phyloP scores from a whole-genome alignment of 805 yeast genomes.

The Candida xiaguanensis region DNA sequence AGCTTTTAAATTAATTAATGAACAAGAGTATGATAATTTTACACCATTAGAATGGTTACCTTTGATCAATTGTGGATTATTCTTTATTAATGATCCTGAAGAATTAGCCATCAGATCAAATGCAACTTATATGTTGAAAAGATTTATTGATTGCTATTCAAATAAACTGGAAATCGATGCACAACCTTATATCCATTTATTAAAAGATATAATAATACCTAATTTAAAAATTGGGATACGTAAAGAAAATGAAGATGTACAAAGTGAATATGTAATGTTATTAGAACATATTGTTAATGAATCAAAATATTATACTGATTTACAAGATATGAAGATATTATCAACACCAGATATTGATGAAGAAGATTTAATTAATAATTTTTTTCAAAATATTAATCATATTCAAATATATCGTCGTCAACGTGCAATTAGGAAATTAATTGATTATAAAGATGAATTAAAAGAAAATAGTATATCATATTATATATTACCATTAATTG shows the following conservation, averaged over 20 bases:
- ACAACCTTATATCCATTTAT: constrained; percentile 29
- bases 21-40: constrained; percentile 41
- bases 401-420: constrained; percentile 84
- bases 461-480: constrained; percentile 64
- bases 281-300: constrained; percentile 59
- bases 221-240: constrained; percentile 65
- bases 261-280: constrained; percentile 67
- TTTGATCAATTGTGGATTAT: constrained; percentile 62
- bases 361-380: constrained; percentile 58
- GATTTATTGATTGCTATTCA: constrained; percentile 60
- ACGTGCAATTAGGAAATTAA: constrained; percentile 69
- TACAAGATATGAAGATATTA: constrained; percentile 65
- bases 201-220: constrained; percentile 60
- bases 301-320: constrained; percentile 39
- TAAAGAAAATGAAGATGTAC: constrained; percentile 52
- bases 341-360: constrained; percentile 51
- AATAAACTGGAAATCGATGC: constrained; percentile 20
- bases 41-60: constrained; percentile 74
- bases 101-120: constrained; percentile 80
- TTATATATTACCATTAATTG: constrained; percentile 80
- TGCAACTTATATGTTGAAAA: constrained; percentile 59
- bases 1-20: constrained; percentile 66
- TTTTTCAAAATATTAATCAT: constrained; percentile 73
- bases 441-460: constrained; percentile 44
- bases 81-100: constrained; percentile 67